A percentile compares a stretch with the other conserved stretches of the same genome.
Evolutionary conservation across 768 basidiomycete genomes (phyloP).

Genomic region (Flagelloscypha sp.): DNA sequence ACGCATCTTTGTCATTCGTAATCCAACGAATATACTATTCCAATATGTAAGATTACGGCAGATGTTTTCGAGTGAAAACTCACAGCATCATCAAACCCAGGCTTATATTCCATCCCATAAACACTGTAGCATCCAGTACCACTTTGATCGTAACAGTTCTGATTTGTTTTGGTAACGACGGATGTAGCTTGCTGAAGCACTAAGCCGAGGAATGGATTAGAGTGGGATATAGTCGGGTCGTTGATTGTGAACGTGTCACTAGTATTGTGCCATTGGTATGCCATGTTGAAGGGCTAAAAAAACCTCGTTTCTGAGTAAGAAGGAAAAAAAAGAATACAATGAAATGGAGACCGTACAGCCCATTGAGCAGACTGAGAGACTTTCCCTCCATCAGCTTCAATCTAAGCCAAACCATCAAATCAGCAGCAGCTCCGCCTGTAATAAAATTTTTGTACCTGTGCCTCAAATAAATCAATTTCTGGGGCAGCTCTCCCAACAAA

Average conservation of each 20-base stretch:
- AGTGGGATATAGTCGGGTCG: conserved; percentile 25
- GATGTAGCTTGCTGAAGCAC: conserved; percentile 34
- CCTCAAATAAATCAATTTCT: conserved; percentile 56
- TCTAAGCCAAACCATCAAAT: conserved; percentile 75
- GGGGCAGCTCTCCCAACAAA: conserved; percentile 51
- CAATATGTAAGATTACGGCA: conserved; percentile 19
- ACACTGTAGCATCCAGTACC: conserved; percentile 32
- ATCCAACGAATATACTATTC: conserved; percentile 61
- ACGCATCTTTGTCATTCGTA: conserved; percentile 42
- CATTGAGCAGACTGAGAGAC: conserved; percentile 51
- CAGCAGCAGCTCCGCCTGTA: conserved; percentile 18
- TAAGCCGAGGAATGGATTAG: conserved; percentile 38
- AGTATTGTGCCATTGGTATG: conserved; percentile 33
- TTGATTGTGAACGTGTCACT: conserved; percentile 25
- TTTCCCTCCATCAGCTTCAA: conserved; percentile 8
- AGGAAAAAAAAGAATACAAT: background rate
- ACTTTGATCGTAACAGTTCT: conserved; percentile 36
- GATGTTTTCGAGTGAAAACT: conserved; percentile 24
- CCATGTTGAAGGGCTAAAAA: conserved; percentile 34
- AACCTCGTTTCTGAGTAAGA: background rate
- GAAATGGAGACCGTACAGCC: conserved; percentile 20
- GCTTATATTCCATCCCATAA: conserved; percentile 49
- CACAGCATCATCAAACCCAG: conserved; percentile 36
- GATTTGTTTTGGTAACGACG: conserved; percentile 25
- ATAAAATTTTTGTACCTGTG: conserved; percentile 37